A percentile compares a stretch with the other conserved stretches of the same genome.
Evolutionary conservation across 768 basidiomycete species (phyloP).

Genomic region (Trametes gibbosa): DNA sequence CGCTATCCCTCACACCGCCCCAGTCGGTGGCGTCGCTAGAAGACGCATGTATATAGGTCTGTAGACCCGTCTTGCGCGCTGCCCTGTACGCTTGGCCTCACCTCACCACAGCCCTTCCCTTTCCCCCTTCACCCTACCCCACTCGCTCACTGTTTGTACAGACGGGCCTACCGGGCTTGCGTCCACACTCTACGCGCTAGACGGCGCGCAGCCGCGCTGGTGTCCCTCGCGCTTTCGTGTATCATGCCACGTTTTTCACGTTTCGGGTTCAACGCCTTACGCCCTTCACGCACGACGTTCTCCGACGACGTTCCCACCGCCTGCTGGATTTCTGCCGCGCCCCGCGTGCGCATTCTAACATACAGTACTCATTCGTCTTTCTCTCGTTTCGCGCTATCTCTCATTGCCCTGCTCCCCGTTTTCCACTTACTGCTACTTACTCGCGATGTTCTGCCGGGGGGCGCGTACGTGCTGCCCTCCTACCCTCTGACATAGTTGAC

Average conservation of each 20-base stretch:
- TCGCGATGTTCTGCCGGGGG: conserved; percentile 12
- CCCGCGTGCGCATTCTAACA: neutral
- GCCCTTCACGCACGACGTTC: conserved; percentile 1
- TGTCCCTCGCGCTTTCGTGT: neutral
- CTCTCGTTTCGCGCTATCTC: neutral
- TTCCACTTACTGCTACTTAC: neutral
- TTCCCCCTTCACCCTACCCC: neutral
- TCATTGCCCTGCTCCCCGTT: neutral
- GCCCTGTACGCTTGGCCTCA: neutral
- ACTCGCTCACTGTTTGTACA: neutral
- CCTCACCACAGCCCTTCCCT: neutral
- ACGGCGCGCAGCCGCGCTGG: neutral
- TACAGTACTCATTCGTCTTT: neutral
- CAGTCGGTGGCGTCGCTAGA: conserved; percentile 14
- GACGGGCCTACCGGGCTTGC: neutral
- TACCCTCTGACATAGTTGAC: conserved; percentile 12
- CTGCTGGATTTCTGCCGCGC: no score
- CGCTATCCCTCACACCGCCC: conserved; percentile 14
- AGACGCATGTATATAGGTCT: conserved; percentile 12
- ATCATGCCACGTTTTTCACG: conserved; percentile 1
- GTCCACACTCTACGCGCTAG: neutral
- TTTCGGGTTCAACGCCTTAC: neutral
- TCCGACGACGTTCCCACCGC: conserved; percentile 2
- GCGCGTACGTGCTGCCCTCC: neutral
- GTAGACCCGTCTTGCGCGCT: neutral